These are phyloP conservation scores for Penicillium sp. DNA, from an alignment of 2,329 filamentous ascomycete genomes.

Conservation along the genomic window DNA sequence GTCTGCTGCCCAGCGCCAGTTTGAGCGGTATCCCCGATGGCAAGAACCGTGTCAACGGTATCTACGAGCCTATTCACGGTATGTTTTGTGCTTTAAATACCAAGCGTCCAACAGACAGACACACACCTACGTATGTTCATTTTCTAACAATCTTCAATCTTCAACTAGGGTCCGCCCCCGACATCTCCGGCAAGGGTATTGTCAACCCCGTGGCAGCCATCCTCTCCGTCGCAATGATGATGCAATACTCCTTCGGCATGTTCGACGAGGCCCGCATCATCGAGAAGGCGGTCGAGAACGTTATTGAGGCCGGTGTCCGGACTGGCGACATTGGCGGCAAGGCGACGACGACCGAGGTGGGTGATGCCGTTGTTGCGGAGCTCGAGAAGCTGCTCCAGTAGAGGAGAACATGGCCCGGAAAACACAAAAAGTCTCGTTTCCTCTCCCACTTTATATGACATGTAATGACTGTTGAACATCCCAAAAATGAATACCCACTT, in stretches of 20 bases:
- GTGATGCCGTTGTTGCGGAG: slow-evolving; percentile 73
- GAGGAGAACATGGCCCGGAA: slow-evolving; percentile 3
- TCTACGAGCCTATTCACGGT: slow-evolving; percentile 98
- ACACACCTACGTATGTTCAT: not conserved
- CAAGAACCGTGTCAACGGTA: slow-evolving; percentile 78
- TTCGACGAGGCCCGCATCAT: slow-evolving; percentile 58
- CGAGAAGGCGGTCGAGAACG: slow-evolving; percentile 36
- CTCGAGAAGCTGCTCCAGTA: slow-evolving; percentile 61
- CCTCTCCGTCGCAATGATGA: slow-evolving; percentile 89
- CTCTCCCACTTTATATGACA: slow-evolving; percentile 16
- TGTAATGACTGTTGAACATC: slow-evolving; percentile 18
- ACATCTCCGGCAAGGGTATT: slow-evolving; percentile 85
- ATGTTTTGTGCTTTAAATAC: slow-evolving; percentile 21
- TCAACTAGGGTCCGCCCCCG: slow-evolving; percentile 69
- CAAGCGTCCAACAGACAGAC: no score
- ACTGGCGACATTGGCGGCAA: slow-evolving; percentile 82
- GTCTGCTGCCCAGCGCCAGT: slow-evolving; percentile 80
- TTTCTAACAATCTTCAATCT: not conserved
- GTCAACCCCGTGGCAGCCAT: slow-evolving; percentile 92
- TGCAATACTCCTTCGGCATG: slow-evolving; percentile 82
- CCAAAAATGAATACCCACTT: slow-evolving; percentile 21
- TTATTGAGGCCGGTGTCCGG: slow-evolving; percentile 70
- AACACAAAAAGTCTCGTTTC: not conserved
- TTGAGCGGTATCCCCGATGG: slow-evolving; percentile 81
- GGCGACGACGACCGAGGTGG: slow-evolving; percentile 68